phyloP scores from a whole-genome alignment of 2,329 filamentous ascomycete species.

The Fusarium equiseti region DNA sequence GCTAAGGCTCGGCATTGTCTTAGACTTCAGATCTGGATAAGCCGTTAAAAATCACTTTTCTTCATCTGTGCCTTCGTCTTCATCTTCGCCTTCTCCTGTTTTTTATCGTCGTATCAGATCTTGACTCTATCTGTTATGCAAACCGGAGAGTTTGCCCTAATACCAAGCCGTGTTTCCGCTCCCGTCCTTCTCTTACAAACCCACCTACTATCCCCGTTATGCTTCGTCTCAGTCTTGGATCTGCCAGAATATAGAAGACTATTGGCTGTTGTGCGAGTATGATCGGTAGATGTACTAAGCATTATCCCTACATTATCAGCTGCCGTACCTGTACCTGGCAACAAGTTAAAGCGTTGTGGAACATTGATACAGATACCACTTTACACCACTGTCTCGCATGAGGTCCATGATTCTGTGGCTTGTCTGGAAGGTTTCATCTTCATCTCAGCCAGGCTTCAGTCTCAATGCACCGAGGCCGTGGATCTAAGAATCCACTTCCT shows the following conservation, averaged over 20 bases:
- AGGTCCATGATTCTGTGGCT: slow-evolving; percentile 27
- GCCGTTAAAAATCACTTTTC: neutral
- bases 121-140: slow-evolving; percentile 17
- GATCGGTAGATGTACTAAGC: slow-evolving; percentile 18
- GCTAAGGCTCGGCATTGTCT: slow-evolving; percentile 9
- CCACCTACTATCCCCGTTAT: slow-evolving; percentile 27
- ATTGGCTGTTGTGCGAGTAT: slow-evolving; percentile 24
- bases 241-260: slow-evolving; percentile 13
- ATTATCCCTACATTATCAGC: slow-evolving; percentile 8
- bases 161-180: slow-evolving; percentile 12
- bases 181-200: slow-evolving; percentile 29
- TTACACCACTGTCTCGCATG: slow-evolving; percentile 34
- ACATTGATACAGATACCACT: slow-evolving; percentile 24
- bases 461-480: slow-evolving; percentile 17
- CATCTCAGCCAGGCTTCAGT: slow-evolving; percentile 33
- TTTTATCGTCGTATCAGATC: slow-evolving; percentile 15
- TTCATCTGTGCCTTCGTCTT: neutral
- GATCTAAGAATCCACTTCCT: slow-evolving; percentile 36
- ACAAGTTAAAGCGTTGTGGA: slow-evolving; percentile 11
- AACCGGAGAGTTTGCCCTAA: slow-evolving; percentile 8
- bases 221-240: slow-evolving; percentile 38
- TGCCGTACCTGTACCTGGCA: slow-evolving; percentile 11
- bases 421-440: slow-evolving; percentile 40
- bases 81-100: slow-evolving; percentile 9
- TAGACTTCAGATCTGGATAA: neutral